Percentiles rank a stretch among this genome's conserved stretches.
phyloP scores from a whole-genome alignment of 352 stramenopile genomes.

The Halophytophthora batemanensis region DNA sequence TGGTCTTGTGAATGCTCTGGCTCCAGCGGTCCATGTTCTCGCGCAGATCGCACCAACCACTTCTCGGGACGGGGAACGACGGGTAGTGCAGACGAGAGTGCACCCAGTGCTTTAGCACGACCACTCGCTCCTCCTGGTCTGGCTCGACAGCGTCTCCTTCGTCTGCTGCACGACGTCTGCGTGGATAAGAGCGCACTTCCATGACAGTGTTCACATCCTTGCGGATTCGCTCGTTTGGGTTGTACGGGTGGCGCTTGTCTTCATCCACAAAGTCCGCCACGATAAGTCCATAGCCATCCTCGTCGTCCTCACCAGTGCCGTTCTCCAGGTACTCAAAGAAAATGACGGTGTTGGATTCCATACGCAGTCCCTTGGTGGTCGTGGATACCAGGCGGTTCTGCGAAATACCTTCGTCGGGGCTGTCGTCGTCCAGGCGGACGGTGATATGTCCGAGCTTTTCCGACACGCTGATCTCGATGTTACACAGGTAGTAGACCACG shows the following conservation, averaged over 20 bases:
- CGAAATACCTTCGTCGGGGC: slow-evolving; percentile 16
- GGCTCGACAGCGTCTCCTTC: neutral
- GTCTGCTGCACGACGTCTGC: slow-evolving; percentile 4
- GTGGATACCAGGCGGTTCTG: slow-evolving; percentile 27
- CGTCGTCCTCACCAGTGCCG: slow-evolving; percentile 4
- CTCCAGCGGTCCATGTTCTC: slow-evolving; percentile 45
- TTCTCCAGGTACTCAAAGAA: slow-evolving; percentile 24
- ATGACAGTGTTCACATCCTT: slow-evolving; percentile 33
- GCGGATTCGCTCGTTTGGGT: slow-evolving; percentile 20
- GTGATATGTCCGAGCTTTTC: slow-evolving; percentile 32
- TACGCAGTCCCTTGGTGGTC: slow-evolving; percentile 24
- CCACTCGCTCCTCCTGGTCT: slow-evolving; percentile 34
- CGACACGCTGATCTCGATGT: slow-evolving; percentile 39
- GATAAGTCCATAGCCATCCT: slow-evolving; percentile 27
- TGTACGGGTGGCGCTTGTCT: slow-evolving; percentile 29
- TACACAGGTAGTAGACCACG: slow-evolving; percentile 31
- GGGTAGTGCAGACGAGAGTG: slow-evolving; percentile 30
- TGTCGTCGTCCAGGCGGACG: slow-evolving; percentile 35
- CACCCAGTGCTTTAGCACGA: slow-evolving; percentile 41
- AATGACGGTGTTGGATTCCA: slow-evolving; percentile 32
- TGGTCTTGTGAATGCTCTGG: slow-evolving; percentile 39
- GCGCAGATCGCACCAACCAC: slow-evolving; percentile 32
- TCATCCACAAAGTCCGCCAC: slow-evolving; percentile 31
- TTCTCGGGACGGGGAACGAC: slow-evolving; percentile 21
- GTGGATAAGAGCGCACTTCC: slow-evolving; percentile 18